phyloP scores from a whole-genome alignment of 164 flowering plant species.

The Vitis vinifera region ASM3070453v1 NC_081822.1:30318001-30318500 shows the following conservation, averaged over 20 bases:
- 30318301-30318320: constrained; percentile 39
- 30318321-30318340: constrained; percentile 35
- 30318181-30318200: not conserved
- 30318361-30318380: constrained; percentile 34
- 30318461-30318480: too few species aligned
- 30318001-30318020: too few species aligned
- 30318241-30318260: constrained; percentile 44
- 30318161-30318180: too few species aligned
- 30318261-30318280: constrained; percentile 40
- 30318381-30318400: constrained; percentile 32
- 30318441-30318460: too few species aligned
- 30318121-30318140: not conserved
- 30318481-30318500: too few species aligned
- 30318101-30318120: too few species aligned
- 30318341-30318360: constrained; percentile 44
- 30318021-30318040: too few species aligned
- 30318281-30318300: constrained; percentile 34
- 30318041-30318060: too few species aligned
- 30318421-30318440: constrained; percentile 6
- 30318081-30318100: too few species aligned
- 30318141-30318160: too few species aligned
- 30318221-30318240: constrained; percentile 39
- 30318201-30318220: constrained; percentile 35
- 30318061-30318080: too few species aligned
- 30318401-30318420: constrained; percentile 43